Evolutionary conservation across 148 eudicot genomes (phyloP).

Genomic region (Selenicereus undatus): DNA sequence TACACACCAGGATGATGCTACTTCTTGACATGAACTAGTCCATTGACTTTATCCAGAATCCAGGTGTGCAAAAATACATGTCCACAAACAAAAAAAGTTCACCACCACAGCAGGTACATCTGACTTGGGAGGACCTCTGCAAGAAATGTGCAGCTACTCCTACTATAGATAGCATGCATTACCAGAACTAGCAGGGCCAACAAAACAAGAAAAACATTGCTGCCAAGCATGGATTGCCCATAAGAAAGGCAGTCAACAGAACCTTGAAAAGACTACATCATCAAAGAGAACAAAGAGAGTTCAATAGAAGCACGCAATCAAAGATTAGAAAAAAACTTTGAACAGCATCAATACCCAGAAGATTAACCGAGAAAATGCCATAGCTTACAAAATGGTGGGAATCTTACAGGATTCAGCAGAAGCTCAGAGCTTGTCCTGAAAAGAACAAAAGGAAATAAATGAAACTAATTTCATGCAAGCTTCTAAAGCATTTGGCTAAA

Average conservation of each 20-base stretch:
- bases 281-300: neutral
- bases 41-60: too few relatives aligned
- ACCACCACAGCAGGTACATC: too few relatives aligned
- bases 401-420: slow-evolving; percentile 86
- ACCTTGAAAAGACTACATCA: neutral
- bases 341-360: neutral
- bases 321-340: neutral
- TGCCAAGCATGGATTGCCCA: neutral
- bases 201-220: neutral
- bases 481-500: neutral
- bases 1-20: too few relatives aligned
- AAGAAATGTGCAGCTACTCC: too few relatives aligned
- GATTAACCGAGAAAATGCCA: slow-evolving; percentile 13
- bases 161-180: too few relatives aligned
- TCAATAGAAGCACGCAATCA: neutral
- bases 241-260: neutral
- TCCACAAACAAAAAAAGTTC: too few relatives aligned
- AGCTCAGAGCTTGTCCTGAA: slow-evolving; percentile 98
- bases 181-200: too few relatives aligned
- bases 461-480: slow-evolving; percentile 12
- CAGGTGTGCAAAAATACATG: too few relatives aligned
- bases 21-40: too few relatives aligned
- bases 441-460: slow-evolving; percentile 20
- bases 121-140: too few relatives aligned
- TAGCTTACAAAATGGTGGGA: slow-evolving; percentile 20